phyloP scores from a whole-genome alignment of 306 rosid species.

The Styphnolobium japonicum region DNA sequence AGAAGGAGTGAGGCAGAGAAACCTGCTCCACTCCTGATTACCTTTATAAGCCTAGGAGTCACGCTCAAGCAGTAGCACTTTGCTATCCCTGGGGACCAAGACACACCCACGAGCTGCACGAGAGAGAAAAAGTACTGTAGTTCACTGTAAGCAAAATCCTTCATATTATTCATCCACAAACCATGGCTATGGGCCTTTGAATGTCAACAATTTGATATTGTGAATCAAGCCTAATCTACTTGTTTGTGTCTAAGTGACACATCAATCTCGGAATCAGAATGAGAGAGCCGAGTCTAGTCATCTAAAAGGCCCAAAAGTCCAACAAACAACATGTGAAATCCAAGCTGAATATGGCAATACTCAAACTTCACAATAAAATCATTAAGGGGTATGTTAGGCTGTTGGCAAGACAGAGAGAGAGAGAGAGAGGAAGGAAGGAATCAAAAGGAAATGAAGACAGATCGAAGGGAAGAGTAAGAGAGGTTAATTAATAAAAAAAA shows the following conservation, averaged over 20 bases:
- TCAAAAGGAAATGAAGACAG: too few species aligned
- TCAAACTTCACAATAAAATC: too few species aligned
- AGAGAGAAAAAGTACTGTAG: not conserved
- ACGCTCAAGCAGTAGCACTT: not conserved
- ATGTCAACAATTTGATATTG: not conserved
- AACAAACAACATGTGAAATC: not conserved
- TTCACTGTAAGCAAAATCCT: not conserved
- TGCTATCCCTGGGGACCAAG: slow-evolving; percentile 26
- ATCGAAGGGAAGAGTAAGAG: too few species aligned
- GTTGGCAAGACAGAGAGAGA: too few species aligned
- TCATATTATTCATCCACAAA: not conserved
- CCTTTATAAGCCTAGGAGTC: slow-evolving; percentile 20
- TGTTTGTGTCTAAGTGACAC: not conserved
- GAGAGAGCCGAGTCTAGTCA: not conserved
- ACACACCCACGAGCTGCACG: slow-evolving; percentile 23
- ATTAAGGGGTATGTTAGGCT: too few species aligned
- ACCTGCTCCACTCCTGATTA: slow-evolving; percentile 14
- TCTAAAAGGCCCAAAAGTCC: not conserved
- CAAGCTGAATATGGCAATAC: not conserved
- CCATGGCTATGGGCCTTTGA: not conserved
- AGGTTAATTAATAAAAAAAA: too few species aligned
- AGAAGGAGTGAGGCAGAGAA: slow-evolving; percentile 14
- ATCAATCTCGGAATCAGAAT: not conserved
- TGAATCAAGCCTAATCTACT: not conserved
- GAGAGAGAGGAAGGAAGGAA: too few species aligned